Conservation (phyloP, 1,284 basidiomycete species). For the Pascua guehoae region DNA sequence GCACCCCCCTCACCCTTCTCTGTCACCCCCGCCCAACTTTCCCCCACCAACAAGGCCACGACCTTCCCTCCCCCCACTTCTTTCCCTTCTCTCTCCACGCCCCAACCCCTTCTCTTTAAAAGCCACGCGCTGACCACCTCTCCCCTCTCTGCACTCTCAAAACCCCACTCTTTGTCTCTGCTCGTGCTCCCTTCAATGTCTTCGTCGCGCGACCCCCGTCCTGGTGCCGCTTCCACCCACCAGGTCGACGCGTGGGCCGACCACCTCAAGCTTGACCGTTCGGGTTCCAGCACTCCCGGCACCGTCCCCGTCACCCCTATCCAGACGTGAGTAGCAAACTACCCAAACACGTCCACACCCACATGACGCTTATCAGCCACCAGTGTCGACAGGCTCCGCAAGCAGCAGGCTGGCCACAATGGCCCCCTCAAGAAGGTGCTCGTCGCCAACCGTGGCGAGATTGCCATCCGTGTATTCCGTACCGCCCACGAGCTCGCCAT, state of each 20-base stretch:
- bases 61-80: not conserved
- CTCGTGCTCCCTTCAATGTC: not conserved
- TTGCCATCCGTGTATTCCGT: slow-evolving; percentile 97
- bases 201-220: not conserved
- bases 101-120: not conserved
- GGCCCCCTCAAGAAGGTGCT: slow-evolving; percentile 89
- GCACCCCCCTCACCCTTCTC: too few species aligned
- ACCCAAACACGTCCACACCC: not conserved
- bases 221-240: slow-evolving; percentile 8
- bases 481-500: slow-evolving; percentile 98
- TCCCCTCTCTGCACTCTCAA: not conserved
- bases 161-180: not conserved
- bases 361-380: slow-evolving; percentile 27
- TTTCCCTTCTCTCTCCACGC: not conserved
- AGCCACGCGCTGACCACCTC: not conserved
- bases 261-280: slow-evolving; percentile 37
- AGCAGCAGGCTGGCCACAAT: slow-evolving; percentile 84
- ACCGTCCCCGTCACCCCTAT: slow-evolving; percentile 21
- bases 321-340: slow-evolving; percentile 37
- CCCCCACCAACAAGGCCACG: not conserved
- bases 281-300: slow-evolving; percentile 30
- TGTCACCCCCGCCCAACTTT: too few species aligned
- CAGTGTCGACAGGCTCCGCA: slow-evolving; percentile 84
- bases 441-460: slow-evolving; percentile 97
- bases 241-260: slow-evolving; percentile 45